Evolutionary conservation across 2,329 filamentous ascomycete species (phyloP).

Genomic region (Aspergillus fumigatus): DNA sequence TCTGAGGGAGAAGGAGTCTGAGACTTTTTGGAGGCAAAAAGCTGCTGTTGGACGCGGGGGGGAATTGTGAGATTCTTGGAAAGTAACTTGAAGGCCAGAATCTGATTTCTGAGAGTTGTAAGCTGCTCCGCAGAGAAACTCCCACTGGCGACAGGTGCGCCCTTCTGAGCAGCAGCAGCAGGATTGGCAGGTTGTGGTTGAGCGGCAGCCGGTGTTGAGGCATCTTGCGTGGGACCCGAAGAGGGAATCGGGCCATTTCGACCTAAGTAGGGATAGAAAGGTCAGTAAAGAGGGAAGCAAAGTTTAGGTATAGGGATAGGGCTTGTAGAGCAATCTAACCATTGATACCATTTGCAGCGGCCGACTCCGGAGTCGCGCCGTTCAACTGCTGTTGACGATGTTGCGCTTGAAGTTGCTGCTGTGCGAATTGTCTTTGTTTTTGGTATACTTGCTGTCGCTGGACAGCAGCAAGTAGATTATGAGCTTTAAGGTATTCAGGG

Average conservation of each 20-base stretch:
- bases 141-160: conserved; percentile 34
- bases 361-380: conserved; percentile 26
- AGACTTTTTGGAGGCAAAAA: conserved; percentile 59
- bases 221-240: conserved; percentile 22
- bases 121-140: conserved; percentile 78
- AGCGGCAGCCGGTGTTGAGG: conserved; percentile 15
- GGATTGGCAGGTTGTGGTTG: conserved; percentile 18
- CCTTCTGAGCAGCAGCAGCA: conserved; percentile 23
- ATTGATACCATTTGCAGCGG: conserved; percentile 38
- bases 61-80: conserved; percentile 84
- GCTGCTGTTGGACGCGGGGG: conserved; percentile 69
- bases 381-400: conserved; percentile 46
- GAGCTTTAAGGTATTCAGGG: conserved; percentile 80
- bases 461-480: conserved; percentile 68
- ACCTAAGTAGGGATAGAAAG: conserved; percentile 16
- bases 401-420: conserved; percentile 40
- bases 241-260: conserved; percentile 35
- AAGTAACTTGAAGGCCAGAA: conserved; percentile 84
- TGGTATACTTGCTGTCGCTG: conserved; percentile 60
- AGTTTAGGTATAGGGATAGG: neutral
- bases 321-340: conserved; percentile 24
- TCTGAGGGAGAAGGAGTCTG: conserved; percentile 36
- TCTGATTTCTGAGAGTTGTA: conserved; percentile 73
- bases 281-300: neutral
- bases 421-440: conserved; percentile 47